A percentile compares a stretch with the other conserved stretches of the same genome.
These are phyloP conservation scores for Paspalum vaginatum DNA, from an alignment of 176 grass and related monocot species.

Conservation along the genomic window DNA sequence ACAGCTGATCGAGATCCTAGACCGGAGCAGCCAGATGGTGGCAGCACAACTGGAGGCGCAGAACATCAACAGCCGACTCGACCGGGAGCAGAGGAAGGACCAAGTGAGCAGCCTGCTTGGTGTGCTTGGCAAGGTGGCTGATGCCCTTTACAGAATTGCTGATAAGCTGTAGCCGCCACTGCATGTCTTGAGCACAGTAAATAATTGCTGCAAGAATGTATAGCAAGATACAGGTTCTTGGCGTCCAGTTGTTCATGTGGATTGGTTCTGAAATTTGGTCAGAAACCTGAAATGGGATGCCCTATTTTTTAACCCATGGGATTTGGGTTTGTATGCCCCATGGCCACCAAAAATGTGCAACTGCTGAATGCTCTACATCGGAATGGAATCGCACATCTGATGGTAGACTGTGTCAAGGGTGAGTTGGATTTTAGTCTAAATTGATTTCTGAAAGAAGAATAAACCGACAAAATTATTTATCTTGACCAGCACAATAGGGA, in stretches of 20 bases:
- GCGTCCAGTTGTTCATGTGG: slow-evolving; percentile 26
- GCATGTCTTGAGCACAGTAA: slow-evolving; percentile 37
- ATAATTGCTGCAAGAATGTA: slow-evolving; percentile 46
- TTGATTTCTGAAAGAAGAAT: slow-evolving; percentile 19
- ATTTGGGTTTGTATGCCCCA: background rate
- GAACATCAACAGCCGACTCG: slow-evolving; percentile 77
- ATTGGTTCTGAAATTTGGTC: slow-evolving; percentile 45
- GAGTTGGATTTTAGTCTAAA: background rate
- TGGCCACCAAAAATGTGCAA: background rate
- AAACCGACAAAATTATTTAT: background rate
- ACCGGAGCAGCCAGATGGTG: slow-evolving; percentile 69
- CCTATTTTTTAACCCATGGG: slow-evolving; percentile 5
- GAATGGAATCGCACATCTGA: background rate
- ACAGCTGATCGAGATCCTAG: slow-evolving; percentile 67
- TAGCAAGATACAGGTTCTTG: slow-evolving; percentile 45
- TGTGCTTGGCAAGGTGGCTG: slow-evolving; percentile 84
- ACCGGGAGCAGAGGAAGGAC: slow-evolving; percentile 95
- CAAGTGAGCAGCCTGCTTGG: slow-evolving; percentile 71
- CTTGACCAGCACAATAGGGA: background rate
- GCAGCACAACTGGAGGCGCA: slow-evolving; percentile 72
- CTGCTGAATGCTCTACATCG: background rate
- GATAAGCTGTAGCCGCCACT: slow-evolving; percentile 75
- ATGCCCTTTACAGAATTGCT: slow-evolving; percentile 92
- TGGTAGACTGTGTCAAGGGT: background rate
- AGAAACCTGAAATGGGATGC: slow-evolving; percentile 34